These are phyloP conservation scores for Kluyveromyces sp. DNA, from an alignment of 1,139 yeast genomes.

Conservation along the genomic window DNA sequence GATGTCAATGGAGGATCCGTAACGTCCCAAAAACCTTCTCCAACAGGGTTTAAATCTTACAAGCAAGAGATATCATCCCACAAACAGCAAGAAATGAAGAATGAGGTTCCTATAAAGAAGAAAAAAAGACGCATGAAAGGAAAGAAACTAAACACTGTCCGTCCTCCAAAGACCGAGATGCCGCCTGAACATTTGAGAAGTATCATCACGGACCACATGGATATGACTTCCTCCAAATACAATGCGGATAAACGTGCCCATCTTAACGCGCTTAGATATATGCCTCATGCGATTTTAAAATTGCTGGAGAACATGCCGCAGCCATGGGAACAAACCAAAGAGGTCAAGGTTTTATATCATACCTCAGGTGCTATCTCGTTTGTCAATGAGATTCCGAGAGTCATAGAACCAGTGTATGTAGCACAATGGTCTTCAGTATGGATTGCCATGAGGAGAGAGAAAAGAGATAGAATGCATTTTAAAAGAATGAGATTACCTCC, in stretches of 20 bases:
- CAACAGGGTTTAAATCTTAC: constrained; percentile 1
- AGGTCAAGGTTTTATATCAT: constrained; percentile 84
- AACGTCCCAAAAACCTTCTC: constrained; percentile 8
- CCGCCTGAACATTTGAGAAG: constrained; percentile 92
- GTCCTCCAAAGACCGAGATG: constrained; percentile 69
- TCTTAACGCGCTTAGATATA: constrained; percentile 82
- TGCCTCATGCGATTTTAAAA: constrained; percentile 93
- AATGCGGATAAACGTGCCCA: constrained; percentile 87
- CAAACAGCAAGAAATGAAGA: neutral
- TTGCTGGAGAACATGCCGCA: constrained; percentile 95
- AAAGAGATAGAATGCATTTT: constrained; percentile 82
- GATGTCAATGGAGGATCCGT: neutral
- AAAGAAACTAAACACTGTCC: constrained; percentile 42
- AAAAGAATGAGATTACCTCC: constrained; percentile 92
- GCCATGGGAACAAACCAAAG: constrained; percentile 91
- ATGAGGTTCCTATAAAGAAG: constrained; percentile 1
- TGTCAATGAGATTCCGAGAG: constrained; percentile 87
- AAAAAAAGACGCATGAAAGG: constrained; percentile 20
- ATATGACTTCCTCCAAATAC: constrained; percentile 70
- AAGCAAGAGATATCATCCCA: neutral
- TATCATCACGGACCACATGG: constrained; percentile 79
- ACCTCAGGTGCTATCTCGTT: constrained; percentile 91
- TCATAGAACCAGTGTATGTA: constrained; percentile 80
- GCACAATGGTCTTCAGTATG: constrained; percentile 97
- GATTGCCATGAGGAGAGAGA: constrained; percentile 90